Conservation (phyloP, 129 eudicot species). For the Smallanthus sonchifolius region DNA sequence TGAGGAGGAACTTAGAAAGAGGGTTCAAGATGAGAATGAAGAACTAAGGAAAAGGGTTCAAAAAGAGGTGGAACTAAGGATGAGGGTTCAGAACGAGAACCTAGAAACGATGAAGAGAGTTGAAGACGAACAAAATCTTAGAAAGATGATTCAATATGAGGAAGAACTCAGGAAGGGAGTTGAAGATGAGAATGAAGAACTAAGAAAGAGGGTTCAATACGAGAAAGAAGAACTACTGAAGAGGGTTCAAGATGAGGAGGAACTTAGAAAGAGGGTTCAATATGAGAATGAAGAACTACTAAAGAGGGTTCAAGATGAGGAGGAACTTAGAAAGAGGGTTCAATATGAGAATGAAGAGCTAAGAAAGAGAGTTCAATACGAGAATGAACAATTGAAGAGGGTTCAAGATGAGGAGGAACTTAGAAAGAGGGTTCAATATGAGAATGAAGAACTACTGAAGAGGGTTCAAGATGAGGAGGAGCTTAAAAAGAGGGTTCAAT, state of each 20-base stretch:
- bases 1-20: background rate
- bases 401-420: background rate
- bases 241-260: background rate
- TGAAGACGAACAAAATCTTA: background rate
- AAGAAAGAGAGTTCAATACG: constrained; percentile 12
- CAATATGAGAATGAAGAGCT: constrained; percentile 19
- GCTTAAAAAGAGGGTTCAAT: background rate
- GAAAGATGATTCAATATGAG: background rate
- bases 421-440: background rate
- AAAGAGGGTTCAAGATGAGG: constrained; percentile 8
- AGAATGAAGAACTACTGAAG: background rate
- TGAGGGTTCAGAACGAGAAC: background rate
- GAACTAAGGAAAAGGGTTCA: background rate
- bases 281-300: background rate
- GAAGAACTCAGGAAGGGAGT: background rate
- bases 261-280: background rate
- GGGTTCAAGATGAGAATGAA: background rate
- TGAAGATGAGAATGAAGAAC: background rate
- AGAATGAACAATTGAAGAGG: constrained; percentile 9
- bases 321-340: constrained; percentile 13
- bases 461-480: background rate
- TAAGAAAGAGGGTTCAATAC: background rate
- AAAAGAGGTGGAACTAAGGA: background rate
- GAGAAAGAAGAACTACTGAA: background rate
- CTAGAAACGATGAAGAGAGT: background rate